Evolutionary conservation across 1,139 yeast genomes (phyloP).

Genomic region (Sugiyamaella neomexicana): DNA sequence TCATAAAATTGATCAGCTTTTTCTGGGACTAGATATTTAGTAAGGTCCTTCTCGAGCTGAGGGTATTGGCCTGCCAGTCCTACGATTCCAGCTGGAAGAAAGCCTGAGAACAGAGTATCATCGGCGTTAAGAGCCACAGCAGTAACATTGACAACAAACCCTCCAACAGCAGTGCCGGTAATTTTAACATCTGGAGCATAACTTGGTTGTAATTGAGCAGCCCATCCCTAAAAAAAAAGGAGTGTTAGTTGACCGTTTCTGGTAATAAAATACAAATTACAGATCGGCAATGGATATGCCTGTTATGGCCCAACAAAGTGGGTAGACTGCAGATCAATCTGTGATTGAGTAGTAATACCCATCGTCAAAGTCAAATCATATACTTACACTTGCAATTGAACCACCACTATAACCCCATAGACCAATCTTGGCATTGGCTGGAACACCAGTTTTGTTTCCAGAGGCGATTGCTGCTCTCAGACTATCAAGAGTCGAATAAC

Average conservation of each 20-base stretch:
- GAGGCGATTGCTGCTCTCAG: slow-evolving; percentile 28
- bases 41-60: slow-evolving; percentile 22
- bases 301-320: no score
- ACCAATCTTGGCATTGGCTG: slow-evolving; percentile 23
- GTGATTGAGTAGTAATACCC: no score
- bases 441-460: slow-evolving; percentile 24
- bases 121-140: slow-evolving; percentile 26
- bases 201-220: slow-evolving; percentile 33
- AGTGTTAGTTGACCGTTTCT: neutral
- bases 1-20: slow-evolving; percentile 20
- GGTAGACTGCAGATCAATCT: neutral
- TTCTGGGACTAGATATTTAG: slow-evolving; percentile 17
- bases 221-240: slow-evolving; percentile 25
- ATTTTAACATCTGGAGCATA: slow-evolving; percentile 36
- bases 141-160: slow-evolving; percentile 28
- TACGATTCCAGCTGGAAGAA: slow-evolving; percentile 33
- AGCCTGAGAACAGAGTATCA: slow-evolving; percentile 31
- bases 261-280: neutral
- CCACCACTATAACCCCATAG: slow-evolving; percentile 40
- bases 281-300: neutral
- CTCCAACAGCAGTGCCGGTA: slow-evolving; percentile 29
- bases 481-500: slow-evolving; percentile 30
- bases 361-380: no score
- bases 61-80: slow-evolving; percentile 38
- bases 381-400: slow-evolving; percentile 25